These are phyloP conservation scores for Hypoxylon intermedium DNA, from an alignment of 495 filamentous ascomycete species.

Conservation along the genomic window DNA sequence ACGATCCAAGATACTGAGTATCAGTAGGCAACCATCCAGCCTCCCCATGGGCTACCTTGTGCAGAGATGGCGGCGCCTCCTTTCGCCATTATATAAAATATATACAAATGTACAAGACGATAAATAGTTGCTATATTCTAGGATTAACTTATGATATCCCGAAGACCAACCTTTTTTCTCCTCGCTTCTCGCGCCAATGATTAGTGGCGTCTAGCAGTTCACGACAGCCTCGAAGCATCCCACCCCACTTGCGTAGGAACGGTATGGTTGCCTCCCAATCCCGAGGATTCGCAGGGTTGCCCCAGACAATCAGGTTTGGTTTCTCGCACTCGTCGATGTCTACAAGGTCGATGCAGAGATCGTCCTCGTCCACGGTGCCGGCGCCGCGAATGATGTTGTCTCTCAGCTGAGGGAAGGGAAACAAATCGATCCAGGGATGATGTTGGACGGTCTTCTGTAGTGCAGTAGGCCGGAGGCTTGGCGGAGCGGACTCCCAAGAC, in stretches of 20 bases:
- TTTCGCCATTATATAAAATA: too few relatives aligned
- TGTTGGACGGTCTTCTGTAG: conserved; percentile 43
- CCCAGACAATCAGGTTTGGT: conserved; percentile 51
- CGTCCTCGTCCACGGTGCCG: conserved; percentile 46
- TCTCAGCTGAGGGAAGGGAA: conserved; percentile 42
- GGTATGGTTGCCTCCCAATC: conserved; percentile 51
- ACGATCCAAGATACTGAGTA: too few relatives aligned
- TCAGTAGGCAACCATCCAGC: too few relatives aligned
- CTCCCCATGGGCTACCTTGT: too few relatives aligned
- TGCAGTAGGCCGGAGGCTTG: conserved; percentile 38
- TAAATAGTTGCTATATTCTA: too few relatives aligned
- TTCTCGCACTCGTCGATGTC: conserved; percentile 32
- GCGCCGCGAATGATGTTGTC: conserved; percentile 41
- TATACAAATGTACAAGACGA: too few relatives aligned
- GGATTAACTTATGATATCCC: too few relatives aligned
- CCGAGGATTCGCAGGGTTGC: conserved; percentile 46
- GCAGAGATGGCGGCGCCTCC: too few relatives aligned
- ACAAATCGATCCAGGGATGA: conserved; percentile 47
- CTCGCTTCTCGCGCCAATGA: conserved; percentile 40
- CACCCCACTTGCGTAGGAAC: conserved; percentile 50
- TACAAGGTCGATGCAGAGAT: conserved; percentile 43
- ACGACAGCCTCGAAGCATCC: conserved; percentile 44
- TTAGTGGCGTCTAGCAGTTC: conserved; percentile 50
- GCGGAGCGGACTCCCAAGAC: conserved; percentile 12
- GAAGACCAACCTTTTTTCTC: background rate